phyloP scores from a whole-genome alignment of 2,329 filamentous ascomycete species.

The Colletotrichum chlorophyti region DNA sequence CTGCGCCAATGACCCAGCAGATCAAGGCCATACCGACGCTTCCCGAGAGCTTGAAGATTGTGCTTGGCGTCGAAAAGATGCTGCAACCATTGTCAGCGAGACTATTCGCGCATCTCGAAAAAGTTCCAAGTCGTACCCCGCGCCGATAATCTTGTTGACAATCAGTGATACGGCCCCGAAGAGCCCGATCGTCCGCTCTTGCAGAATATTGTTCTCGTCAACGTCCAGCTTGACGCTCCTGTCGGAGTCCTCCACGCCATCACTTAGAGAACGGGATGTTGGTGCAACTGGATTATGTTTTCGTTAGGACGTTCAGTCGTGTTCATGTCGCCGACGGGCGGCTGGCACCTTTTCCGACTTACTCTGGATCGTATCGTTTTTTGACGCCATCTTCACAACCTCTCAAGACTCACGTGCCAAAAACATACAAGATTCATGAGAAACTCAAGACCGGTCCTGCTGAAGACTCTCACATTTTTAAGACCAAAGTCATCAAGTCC shows the following conservation, averaged over 20 bases:
- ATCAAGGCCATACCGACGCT: conserved; percentile 34
- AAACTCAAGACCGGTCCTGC: no score
- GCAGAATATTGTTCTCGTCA: conserved; percentile 16
- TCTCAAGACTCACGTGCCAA: no score
- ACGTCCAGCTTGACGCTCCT: conserved; percentile 13
- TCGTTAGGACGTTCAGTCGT: no score
- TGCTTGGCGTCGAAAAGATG: conserved; percentile 34
- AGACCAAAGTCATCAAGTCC: no score
- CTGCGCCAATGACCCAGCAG: conserved; percentile 33
- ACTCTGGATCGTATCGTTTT: not conserved
- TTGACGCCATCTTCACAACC: not conserved
- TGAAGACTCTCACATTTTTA: no score
- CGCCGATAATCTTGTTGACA: conserved; percentile 34
- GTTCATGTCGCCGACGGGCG: no score
- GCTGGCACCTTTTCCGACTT: not conserved
- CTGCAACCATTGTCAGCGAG: conserved; percentile 10
- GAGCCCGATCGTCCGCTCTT: conserved; percentile 32
- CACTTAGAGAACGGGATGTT: not conserved
- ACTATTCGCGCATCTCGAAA: not conserved
- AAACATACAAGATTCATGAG: no score
- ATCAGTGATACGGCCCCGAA: conserved; percentile 33
- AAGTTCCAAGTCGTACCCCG: conserved; percentile 25
- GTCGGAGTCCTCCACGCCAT: not conserved
- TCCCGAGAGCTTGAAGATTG: conserved; percentile 31
- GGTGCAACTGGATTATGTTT: not conserved